phyloP scores from a whole-genome alignment of 805 yeast genomes.

The Cyberlindnera mrakii region DNA sequence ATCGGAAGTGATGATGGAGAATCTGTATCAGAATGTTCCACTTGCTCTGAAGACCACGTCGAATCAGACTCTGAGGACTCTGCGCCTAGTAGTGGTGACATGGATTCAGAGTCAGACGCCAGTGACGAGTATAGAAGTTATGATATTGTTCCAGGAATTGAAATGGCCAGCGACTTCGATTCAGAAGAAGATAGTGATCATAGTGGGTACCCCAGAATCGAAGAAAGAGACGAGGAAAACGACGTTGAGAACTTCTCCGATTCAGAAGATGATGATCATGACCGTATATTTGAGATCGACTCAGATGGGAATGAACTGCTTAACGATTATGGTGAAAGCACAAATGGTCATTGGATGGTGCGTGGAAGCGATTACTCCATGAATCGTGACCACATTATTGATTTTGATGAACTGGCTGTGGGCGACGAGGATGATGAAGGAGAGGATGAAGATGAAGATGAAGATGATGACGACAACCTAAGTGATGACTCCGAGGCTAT shows the following conservation, averaged over 20 bases:
- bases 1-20: constrained; percentile 25
- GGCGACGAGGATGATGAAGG: constrained; percentile 14
- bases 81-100: not conserved
- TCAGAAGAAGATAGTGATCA: constrained; percentile 7
- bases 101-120: constrained; percentile 5
- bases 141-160: constrained; percentile 12
- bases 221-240: constrained; percentile 3
- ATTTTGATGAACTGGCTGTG: constrained; percentile 11
- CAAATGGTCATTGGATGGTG: constrained; percentile 6
- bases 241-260: constrained; percentile 15
- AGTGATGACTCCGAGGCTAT: constrained; percentile 7
- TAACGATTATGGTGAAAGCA: constrained; percentile 13
- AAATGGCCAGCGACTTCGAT: constrained; percentile 1
- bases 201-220: not conserved
- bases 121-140: constrained; percentile 8
- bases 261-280: constrained; percentile 26
- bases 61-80: constrained; percentile 14
- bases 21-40: constrained; percentile 3
- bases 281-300: constrained; percentile 13
- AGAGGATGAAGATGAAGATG: constrained; percentile 6
- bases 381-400: constrained; percentile 11
- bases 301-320: constrained; percentile 4
- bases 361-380: constrained; percentile 2
- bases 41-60: constrained; percentile 10
- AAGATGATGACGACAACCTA: constrained; percentile 17